phyloP scores from a whole-genome alignment of 2,329 filamentous ascomycete species.

The Fusarium tricinctum region DNA sequence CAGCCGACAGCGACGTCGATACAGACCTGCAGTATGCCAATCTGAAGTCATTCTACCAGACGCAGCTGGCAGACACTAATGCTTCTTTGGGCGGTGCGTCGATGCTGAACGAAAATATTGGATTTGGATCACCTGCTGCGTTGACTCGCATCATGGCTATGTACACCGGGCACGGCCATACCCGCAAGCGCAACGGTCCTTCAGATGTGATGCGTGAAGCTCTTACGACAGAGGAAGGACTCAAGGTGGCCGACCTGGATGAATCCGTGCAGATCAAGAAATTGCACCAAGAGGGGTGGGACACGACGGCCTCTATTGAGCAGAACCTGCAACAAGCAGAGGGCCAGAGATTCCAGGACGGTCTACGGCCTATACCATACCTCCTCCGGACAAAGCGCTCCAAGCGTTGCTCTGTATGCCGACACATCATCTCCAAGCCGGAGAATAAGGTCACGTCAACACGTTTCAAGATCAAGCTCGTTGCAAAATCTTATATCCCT shows the following conservation, averaged over 20 bases:
- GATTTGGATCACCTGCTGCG: conserved; percentile 82
- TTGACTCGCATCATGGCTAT: conserved; percentile 92
- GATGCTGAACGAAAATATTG: conserved; percentile 55
- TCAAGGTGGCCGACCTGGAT: conserved; percentile 72
- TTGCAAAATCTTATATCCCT: conserved; percentile 90
- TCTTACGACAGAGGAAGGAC: conserved; percentile 76
- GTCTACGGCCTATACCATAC: conserved; percentile 85
- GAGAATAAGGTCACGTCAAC: conserved; percentile 91
- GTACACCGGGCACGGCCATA: conserved; percentile 77
- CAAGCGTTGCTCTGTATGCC: conserved; percentile 91
- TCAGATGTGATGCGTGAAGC: conserved; percentile 86
- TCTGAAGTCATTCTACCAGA: conserved; percentile 84
- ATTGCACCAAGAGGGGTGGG: conserved; percentile 72
- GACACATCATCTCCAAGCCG: conserved; percentile 95
- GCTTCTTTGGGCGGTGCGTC: conserved; percentile 65
- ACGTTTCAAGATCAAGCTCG: conserved; percentile 91
- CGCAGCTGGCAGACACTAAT: conserved; percentile 77
- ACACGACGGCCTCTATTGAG: conserved; percentile 67
- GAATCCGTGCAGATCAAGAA: conserved; percentile 73
- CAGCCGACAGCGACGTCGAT: conserved; percentile 65
- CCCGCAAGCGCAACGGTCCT: conserved; percentile 76
- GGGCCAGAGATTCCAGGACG: conserved; percentile 74
- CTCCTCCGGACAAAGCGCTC: conserved; percentile 91
- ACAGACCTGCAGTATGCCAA: conserved; percentile 80
- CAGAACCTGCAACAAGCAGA: conserved; percentile 66